A percentile compares a stretch with the other conserved stretches of the same genome.
These are phyloP conservation scores for Daldinia caldariorum DNA, from an alignment of 495 filamentous ascomycete genomes.

Conservation along the genomic window DNA sequence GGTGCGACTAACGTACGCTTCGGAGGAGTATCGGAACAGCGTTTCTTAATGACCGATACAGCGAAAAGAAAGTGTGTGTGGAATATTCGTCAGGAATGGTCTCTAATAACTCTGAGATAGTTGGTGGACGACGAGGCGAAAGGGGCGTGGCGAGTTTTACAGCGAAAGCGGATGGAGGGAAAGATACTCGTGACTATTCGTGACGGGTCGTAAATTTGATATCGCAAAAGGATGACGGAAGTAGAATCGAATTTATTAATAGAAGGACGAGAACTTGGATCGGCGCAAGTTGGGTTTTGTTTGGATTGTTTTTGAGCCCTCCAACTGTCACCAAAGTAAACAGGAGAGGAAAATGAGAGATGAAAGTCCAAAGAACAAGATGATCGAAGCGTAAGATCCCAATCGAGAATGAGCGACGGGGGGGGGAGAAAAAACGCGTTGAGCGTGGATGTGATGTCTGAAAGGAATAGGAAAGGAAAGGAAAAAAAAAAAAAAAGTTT, in stretches of 20 bases:
- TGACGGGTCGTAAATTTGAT: slow-evolving; percentile 26
- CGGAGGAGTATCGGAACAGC: not conserved
- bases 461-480: slow-evolving; percentile 11
- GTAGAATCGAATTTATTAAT: slow-evolving; percentile 28
- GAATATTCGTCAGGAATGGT: not conserved
- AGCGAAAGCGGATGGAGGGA: slow-evolving; percentile 1
- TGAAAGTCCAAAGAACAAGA: slow-evolving; percentile 29
- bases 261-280: slow-evolving; percentile 16
- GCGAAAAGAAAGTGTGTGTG: not conserved
- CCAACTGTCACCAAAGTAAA: slow-evolving; percentile 17
- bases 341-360: slow-evolving; percentile 16
- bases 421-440: not conserved
- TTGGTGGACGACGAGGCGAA: not conserved
- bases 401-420: slow-evolving; percentile 32
- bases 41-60: not conserved
- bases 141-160: not conserved
- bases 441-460: slow-evolving; percentile 5
- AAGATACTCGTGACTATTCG: slow-evolving; percentile 20
- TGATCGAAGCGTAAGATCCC: slow-evolving; percentile 17
- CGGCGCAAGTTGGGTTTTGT: slow-evolving; percentile 8
- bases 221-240: slow-evolving; percentile 22
- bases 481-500: slow-evolving; percentile 6
- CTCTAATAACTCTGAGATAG: not conserved
- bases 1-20: not conserved
- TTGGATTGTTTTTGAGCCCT: slow-evolving; percentile 1